Conservation (phyloP, 441 rosid species). For the Populus hybrid region DNA sequence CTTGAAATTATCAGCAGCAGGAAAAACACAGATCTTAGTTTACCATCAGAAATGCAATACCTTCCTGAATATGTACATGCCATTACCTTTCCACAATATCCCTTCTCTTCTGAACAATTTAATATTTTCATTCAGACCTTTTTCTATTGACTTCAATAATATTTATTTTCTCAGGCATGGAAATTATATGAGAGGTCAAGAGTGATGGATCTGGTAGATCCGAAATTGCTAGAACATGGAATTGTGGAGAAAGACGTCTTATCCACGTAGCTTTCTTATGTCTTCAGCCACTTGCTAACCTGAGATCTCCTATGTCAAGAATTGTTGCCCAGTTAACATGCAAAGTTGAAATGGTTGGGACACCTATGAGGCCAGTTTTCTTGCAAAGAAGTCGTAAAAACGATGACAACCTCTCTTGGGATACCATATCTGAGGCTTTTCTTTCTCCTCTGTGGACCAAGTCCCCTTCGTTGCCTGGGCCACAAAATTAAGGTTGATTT, state of each 20-base stretch:
- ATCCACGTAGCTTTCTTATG: constrained; percentile 52
- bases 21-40: constrained; percentile 51
- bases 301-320: constrained; percentile 58
- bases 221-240: constrained; percentile 36
- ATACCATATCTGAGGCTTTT: constrained; percentile 39
- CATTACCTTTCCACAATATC: not conserved
- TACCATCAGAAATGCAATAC: constrained; percentile 62
- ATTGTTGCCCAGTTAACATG: constrained; percentile 58
- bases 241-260: constrained; percentile 38
- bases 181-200: constrained; percentile 40
- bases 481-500: not conserved
- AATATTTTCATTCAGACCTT: not conserved
- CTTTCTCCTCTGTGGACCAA: constrained; percentile 37
- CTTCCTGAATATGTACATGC: constrained; percentile 64
- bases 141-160: not conserved
- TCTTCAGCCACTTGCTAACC: constrained; percentile 51
- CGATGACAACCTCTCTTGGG: constrained; percentile 38
- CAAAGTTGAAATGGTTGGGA: constrained; percentile 29
- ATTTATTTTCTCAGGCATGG: constrained; percentile 44
- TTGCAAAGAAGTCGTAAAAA: constrained; percentile 31
- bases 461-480: constrained; percentile 18
- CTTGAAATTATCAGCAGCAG: constrained; percentile 61
- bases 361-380: constrained; percentile 38
- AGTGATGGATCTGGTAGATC: constrained; percentile 45
- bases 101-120: not conserved